Evolutionary conservation across 2,329 filamentous ascomycete species (phyloP).

Genomic region (Stagonosporopsis chrysanthemi): DNA sequence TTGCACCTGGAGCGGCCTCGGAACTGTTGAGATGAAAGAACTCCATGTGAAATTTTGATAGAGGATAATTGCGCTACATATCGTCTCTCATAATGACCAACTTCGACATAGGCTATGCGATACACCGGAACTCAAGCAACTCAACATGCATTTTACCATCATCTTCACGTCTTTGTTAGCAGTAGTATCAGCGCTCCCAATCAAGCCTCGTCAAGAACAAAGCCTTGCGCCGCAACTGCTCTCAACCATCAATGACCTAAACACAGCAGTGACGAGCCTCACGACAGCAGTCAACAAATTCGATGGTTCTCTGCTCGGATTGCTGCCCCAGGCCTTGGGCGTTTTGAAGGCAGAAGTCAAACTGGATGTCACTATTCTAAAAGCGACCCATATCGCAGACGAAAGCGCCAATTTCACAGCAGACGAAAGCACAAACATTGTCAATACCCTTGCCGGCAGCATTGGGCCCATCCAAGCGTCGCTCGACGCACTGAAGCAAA

Average conservation of each 20-base stretch:
- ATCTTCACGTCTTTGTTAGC: background rate
- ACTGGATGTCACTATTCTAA: conserved; percentile 27
- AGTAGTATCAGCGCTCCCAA: background rate
- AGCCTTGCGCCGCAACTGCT: conserved; percentile 24
- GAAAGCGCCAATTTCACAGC: conserved; percentile 26
- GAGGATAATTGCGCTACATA: background rate
- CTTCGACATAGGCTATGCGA: background rate
- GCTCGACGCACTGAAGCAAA: conserved; percentile 24
- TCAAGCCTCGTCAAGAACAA: conserved; percentile 11
- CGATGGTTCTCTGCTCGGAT: conserved; percentile 27
- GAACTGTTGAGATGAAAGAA: background rate
- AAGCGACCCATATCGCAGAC: conserved; percentile 23
- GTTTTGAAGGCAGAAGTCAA: conserved; percentile 28
- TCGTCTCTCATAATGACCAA: background rate
- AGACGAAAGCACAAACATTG: conserved; percentile 26
- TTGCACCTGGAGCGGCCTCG: background rate
- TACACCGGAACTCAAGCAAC: background rate
- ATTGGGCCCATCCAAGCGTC: conserved; percentile 26
- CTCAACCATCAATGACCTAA: conserved; percentile 24
- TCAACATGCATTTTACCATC: background rate
- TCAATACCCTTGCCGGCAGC: conserved; percentile 20
- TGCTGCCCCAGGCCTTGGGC: conserved; percentile 31
- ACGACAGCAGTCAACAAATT: conserved; percentile 33
- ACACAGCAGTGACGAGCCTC: conserved; percentile 23
- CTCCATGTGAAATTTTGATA: background rate